Evolutionary conservation across 495 filamentous ascomycete species (phyloP), one percentile per base, ranked within the genome.

Genomic region (Podospora pseudocomata): DNA sequence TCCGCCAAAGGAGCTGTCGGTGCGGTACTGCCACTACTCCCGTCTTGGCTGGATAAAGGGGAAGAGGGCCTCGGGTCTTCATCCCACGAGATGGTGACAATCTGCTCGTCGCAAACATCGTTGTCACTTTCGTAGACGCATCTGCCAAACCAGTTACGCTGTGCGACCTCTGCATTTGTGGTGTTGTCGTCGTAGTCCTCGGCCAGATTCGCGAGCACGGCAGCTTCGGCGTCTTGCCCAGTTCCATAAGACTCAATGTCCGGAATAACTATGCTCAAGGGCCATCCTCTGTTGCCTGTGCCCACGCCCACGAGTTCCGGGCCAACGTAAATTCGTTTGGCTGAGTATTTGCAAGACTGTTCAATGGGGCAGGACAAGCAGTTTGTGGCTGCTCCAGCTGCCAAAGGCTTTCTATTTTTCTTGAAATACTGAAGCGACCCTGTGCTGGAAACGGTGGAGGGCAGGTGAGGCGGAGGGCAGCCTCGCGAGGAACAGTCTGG

Each of bases 91-190:
- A 97, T 86, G 0, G 89, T 93, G 9, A 98, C 95, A 30, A 89
- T 80, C 76, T 98, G 94, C 73, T 97, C 92, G 75, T 99, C 95
- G 74, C 89, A 92, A 26, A 94, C 95, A 73, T 93, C 88, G 73
- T 97, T 99, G 76, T 94, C 92, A 18, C 88, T 83, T 76, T 97
- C 95, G 78, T 89, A 99, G 9, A 99, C 95, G 75, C 96, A 99
- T 34, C 94, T 87, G 1, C 95, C 95, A 72, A 92, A 97, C 93
- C 93, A 97, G 19, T 90, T 88, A 20, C 87, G 80, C 11, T 78
- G 65, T 63, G 88, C 84, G 11, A 93, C 82, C 7, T 88, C 81
- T 11, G 81, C 78, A 0, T 83, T 71, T 0, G 85, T 86, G 6
- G 79, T 80, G 15, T 68, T 68, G 3, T 34, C 59, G 49, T 86